Evolutionary conservation across 2,329 filamentous ascomycete species (phyloP).

Genomic region (Gnomoniopsis sp.): DNA sequence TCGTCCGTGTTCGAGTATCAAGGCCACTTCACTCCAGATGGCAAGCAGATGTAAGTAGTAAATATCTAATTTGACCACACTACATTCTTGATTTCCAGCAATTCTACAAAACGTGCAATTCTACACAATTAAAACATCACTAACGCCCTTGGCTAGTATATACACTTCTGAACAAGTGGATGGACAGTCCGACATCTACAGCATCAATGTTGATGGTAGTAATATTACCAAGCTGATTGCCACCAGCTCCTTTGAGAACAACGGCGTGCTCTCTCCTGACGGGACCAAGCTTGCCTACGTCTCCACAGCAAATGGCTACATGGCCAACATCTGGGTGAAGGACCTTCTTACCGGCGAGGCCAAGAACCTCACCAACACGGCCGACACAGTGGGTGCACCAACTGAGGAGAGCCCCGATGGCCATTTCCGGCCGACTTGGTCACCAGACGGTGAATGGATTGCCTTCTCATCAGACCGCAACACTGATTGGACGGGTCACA

Average conservation of each 20-base stretch:
- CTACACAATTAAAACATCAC: no score
- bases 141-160: no score
- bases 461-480: conserved; percentile 39
- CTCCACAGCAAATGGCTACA: conserved; percentile 33
- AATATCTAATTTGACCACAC: no score
- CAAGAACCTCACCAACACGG: conserved; percentile 34
- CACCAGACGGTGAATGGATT: conserved; percentile 38
- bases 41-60: conserved; percentile 37
- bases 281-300: conserved; percentile 36
- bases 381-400: conserved; percentile 14
- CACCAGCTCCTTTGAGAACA: conserved; percentile 35
- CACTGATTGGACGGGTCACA: conserved; percentile 38
- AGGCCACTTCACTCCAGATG: conserved; percentile 34
- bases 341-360: conserved; percentile 30
- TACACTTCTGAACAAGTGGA: conserved; percentile 39
- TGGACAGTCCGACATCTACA: conserved; percentile 39
- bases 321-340: conserved; percentile 37
- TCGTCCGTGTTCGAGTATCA: conserved; percentile 35
- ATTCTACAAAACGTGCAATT: no score
- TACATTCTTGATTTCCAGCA: no score
- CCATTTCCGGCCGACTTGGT: conserved; percentile 37
- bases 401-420: conserved; percentile 26
- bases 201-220: conserved; percentile 31
- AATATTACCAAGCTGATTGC: conserved; percentile 30
- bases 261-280: conserved; percentile 34